Evolutionary conservation across 805 yeast species (phyloP).

Genomic region (Ogataea philodendri): DNA sequence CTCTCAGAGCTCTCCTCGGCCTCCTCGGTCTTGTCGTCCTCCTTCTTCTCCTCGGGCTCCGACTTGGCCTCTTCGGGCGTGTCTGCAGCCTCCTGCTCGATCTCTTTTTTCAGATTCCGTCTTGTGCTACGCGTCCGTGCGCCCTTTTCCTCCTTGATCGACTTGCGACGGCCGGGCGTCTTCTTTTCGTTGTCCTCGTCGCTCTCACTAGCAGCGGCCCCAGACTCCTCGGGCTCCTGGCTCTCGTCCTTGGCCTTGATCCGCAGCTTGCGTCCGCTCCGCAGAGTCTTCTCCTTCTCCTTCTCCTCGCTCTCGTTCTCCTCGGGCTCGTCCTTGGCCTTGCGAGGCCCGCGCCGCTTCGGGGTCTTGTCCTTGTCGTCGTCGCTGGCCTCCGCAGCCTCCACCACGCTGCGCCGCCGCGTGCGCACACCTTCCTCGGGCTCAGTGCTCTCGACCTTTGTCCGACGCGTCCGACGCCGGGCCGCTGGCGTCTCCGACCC

Average conservation of each 20-base stretch:
- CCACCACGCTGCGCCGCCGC: constrained; percentile 4
- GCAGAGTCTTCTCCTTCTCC: constrained; percentile 7
- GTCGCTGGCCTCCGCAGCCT: constrained; percentile 4
- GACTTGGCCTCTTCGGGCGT: constrained; percentile 7
- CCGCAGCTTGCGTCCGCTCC: constrained; percentile 15
- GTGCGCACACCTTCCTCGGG: constrained; percentile 3
- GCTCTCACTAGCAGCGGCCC: constrained; percentile 4
- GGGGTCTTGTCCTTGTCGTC: constrained; percentile 10
- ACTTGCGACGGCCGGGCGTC: constrained; percentile 3
- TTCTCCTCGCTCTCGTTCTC: constrained; percentile 9
- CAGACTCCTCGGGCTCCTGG: constrained; percentile 3
- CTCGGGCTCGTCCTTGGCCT: constrained; percentile 4
- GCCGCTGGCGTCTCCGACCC: constrained; percentile 8
- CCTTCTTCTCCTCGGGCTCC: constrained; percentile 7
- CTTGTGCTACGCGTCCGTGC: constrained; percentile 18
- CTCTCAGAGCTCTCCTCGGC: constrained; percentile 6
- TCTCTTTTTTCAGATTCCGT: constrained; percentile 20
- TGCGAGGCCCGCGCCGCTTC: constrained; percentile 3
- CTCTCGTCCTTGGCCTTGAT: constrained; percentile 12
- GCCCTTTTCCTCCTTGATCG: constrained; percentile 7
- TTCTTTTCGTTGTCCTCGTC: constrained; percentile 4
- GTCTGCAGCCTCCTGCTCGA: constrained; percentile 8
- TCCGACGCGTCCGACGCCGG: constrained; percentile 6
- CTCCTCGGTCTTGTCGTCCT: constrained; percentile 7
- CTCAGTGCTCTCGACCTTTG: constrained; percentile 5